phyloP scores from a whole-genome alignment of 441 rosid species.

The Pelargonium myrrhifolium region DNA sequence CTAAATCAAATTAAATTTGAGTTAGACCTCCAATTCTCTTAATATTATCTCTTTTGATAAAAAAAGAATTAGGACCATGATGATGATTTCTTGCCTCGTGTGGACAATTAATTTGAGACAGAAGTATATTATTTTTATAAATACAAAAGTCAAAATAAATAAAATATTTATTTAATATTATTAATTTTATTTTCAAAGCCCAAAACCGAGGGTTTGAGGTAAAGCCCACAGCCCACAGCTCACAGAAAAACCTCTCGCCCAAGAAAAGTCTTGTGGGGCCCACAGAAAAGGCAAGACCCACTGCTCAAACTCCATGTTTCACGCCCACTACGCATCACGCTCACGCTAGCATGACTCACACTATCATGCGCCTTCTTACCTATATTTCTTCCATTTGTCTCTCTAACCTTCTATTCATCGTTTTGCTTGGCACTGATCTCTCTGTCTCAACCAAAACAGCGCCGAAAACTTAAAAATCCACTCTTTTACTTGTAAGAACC shows the following conservation, averaged over 20 bases:
- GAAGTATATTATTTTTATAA: no score
- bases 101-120: no score
- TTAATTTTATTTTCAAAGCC: no score
- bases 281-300: background rate
- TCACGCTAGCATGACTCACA: background rate
- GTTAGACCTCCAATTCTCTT: no score
- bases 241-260: background rate
- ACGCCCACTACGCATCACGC: background rate
- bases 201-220: background rate
- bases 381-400: background rate
- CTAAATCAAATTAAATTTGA: no score
- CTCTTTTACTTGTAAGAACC: background rate
- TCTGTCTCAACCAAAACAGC: background rate
- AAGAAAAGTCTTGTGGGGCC: background rate
- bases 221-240: background rate
- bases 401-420: background rate
- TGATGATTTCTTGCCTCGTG: no score
- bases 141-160: no score
- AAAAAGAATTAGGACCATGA: no score
- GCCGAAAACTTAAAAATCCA: conserved; percentile 1
- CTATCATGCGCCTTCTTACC: background rate
- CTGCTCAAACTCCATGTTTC: background rate
- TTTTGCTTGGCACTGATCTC: background rate
- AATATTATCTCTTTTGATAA: no score
- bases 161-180: no score